phyloP scores from a whole-genome alignment of 768 basidiomycete genomes.

The Auriscalpium vulgare region DNA sequence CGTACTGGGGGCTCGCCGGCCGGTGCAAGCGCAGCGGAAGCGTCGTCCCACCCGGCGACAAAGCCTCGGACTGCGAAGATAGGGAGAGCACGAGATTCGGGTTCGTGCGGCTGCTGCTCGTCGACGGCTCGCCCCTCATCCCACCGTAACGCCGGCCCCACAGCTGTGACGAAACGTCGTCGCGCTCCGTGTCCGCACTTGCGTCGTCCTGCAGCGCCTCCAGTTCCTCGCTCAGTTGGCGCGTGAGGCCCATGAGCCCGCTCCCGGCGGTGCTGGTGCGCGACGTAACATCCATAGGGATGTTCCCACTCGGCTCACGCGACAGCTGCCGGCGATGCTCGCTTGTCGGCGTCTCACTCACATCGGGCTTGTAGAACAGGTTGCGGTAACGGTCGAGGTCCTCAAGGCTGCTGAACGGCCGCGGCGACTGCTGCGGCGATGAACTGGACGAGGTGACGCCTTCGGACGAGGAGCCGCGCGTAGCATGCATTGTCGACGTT shows the following conservation, averaged over 20 bases:
- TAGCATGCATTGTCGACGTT: conserved; percentile 3
- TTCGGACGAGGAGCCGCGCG: conserved; percentile 2
- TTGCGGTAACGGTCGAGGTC: conserved; percentile 71
- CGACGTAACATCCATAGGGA: conserved; percentile 23
- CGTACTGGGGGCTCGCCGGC: conserved; percentile 9
- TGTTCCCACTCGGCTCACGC: conserved; percentile 17
- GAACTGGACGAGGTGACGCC: conserved; percentile 23
- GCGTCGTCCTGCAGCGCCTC: conserved; percentile 17
- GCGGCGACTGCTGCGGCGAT: conserved; percentile 37
- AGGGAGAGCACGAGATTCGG: conserved; percentile 16
- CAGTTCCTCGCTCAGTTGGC: conserved; percentile 32
- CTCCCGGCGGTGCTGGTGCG: conserved; percentile 25
- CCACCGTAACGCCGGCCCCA: conserved; percentile 19
- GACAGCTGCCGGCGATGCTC: conserved; percentile 7
- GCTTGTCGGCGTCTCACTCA: conserved; percentile 9
- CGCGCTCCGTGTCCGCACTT: not conserved
- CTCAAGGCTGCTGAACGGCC: conserved; percentile 49
- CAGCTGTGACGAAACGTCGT: conserved; percentile 6
- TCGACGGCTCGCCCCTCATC: conserved; percentile 10
- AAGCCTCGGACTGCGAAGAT: conserved; percentile 5
- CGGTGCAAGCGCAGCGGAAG: conserved; percentile 23
- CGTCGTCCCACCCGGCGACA: conserved; percentile 8
- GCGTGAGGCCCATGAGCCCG: conserved; percentile 30
- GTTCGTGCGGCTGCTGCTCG: conserved; percentile 1
- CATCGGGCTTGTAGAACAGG: conserved; percentile 44